Evolutionary conservation across 73 alveolate genomes (phyloP).

Genomic region (Diophrys appendiculata): DNA sequence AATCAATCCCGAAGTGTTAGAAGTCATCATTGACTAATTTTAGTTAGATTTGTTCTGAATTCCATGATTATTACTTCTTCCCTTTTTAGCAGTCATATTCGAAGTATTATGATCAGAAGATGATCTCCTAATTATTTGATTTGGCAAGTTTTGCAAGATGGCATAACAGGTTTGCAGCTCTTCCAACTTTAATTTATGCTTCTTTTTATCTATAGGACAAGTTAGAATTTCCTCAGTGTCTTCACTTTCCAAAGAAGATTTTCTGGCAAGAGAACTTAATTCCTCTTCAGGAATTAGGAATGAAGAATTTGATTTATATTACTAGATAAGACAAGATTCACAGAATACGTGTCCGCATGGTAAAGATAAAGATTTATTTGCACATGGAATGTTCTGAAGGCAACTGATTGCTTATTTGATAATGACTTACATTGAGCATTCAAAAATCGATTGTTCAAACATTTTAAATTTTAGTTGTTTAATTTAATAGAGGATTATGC

Average conservation of each 20-base stretch:
- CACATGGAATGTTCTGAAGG: neutral
- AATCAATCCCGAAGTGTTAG: neutral
- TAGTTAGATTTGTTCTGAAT: neutral
- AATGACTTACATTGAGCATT: constrained; percentile 5
- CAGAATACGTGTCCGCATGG: constrained; percentile 16
- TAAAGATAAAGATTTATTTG: neutral
- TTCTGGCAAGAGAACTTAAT: neutral
- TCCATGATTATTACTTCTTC: neutral
- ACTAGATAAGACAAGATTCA: neutral
- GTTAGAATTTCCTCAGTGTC: neutral
- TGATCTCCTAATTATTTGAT: neutral
- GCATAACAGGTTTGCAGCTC: neutral
- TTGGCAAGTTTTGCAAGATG: neutral
- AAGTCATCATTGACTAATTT: neutral
- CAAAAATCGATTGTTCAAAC: neutral
- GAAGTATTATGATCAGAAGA: neutral
- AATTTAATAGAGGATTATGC: constrained; percentile 12
- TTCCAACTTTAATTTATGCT: neutral
- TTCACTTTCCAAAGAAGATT: neutral
- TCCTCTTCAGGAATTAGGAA: neutral
- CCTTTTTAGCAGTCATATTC: neutral
- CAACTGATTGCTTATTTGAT: neutral
- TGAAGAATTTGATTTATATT: neutral
- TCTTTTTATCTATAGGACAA: neutral
- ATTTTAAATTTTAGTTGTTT: too few relatives aligned